Conservation (phyloP, 495 filamentous ascomycete species). For the Glarea lozoyensis region DNA sequence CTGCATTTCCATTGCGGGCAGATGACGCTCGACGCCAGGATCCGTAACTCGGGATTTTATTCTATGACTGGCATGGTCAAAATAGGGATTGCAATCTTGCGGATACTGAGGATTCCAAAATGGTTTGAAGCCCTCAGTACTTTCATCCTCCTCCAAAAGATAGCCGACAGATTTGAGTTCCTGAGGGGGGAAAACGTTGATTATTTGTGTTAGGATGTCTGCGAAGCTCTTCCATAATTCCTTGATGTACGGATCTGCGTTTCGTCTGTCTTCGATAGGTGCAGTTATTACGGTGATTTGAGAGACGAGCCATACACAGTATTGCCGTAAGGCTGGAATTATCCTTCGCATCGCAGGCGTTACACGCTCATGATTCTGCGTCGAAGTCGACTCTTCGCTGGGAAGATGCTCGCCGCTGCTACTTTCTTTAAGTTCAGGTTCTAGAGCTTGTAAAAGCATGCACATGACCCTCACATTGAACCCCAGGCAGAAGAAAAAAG, state of each 20-base stretch:
- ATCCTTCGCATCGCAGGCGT: constrained; percentile 55
- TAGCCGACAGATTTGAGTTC: constrained; percentile 53
- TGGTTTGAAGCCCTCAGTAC: constrained; percentile 66
- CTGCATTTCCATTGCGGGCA: constrained; percentile 63
- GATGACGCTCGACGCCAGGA: constrained; percentile 43
- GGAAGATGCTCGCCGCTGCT: constrained; percentile 36
- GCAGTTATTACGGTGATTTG: constrained; percentile 40
- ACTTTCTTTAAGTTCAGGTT: constrained; percentile 54
- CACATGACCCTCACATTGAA: constrained; percentile 79
- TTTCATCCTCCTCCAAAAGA: constrained; percentile 68
- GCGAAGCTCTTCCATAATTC: constrained; percentile 69
- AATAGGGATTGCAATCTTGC: constrained; percentile 22
- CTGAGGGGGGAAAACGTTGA: constrained; percentile 48
- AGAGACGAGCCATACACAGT: constrained; percentile 61
- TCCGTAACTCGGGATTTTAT: constrained; percentile 50
- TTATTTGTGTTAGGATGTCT: constrained; percentile 53
- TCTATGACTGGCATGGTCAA: constrained; percentile 23
- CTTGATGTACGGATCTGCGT: no score
- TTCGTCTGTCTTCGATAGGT: constrained; percentile 41
- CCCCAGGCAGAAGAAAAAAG: constrained; percentile 64
- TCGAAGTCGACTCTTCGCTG: constrained; percentile 24
- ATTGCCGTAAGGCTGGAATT: constrained; percentile 61
- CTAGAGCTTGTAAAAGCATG: constrained; percentile 63
- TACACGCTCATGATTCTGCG: constrained; percentile 41
- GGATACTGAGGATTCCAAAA: constrained; percentile 36